These are phyloP conservation scores for Erodium maritimum DNA, from an alignment of 345 rosid species.

Conservation along the genomic window DNA sequence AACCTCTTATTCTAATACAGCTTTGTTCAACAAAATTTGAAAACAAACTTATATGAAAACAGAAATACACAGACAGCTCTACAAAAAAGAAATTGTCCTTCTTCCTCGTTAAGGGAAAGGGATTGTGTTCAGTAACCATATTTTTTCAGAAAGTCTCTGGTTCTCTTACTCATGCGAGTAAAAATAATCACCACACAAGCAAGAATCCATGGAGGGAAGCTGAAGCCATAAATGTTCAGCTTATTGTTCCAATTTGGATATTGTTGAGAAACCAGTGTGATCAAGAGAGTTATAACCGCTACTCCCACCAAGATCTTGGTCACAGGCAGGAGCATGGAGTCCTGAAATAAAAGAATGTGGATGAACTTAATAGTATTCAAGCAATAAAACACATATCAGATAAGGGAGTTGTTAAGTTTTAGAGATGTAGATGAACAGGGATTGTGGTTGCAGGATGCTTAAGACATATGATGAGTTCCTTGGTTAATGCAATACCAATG, in stretches of 20 bases:
- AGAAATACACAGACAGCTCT: too few relatives aligned
- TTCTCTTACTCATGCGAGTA: constrained; percentile 91
- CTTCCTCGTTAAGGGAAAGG: too few relatives aligned
- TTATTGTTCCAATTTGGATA: constrained; percentile 56
- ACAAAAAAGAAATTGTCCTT: too few relatives aligned
- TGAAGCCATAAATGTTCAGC: constrained; percentile 28
- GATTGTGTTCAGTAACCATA: constrained; percentile 25
- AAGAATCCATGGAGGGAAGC: constrained; percentile 81
- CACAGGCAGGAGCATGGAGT: constrained; percentile 65
- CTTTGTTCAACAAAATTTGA: too few relatives aligned
- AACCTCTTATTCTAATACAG: too few relatives aligned
- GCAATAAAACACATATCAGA: too few relatives aligned
- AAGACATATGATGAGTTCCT: too few relatives aligned
- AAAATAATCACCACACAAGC: constrained; percentile 80
- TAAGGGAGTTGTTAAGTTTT: too few relatives aligned
- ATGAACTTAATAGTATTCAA: too few relatives aligned
- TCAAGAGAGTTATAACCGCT: constrained; percentile 36
- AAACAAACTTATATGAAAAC: too few relatives aligned
- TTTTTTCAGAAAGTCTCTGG: constrained; percentile 49
- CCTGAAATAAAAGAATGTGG: constrained; percentile 38
- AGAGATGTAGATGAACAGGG: too few relatives aligned
- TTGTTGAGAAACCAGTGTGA: constrained; percentile 48
- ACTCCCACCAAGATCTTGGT: constrained; percentile 67
- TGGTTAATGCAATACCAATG: too few relatives aligned
- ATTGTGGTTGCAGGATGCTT: neutral